A percentile compares a stretch with the other conserved stretches of the same genome.
phyloP scores from a whole-genome alignment of 352 stramenopile species.

The Phytophthora litchii region DNA sequence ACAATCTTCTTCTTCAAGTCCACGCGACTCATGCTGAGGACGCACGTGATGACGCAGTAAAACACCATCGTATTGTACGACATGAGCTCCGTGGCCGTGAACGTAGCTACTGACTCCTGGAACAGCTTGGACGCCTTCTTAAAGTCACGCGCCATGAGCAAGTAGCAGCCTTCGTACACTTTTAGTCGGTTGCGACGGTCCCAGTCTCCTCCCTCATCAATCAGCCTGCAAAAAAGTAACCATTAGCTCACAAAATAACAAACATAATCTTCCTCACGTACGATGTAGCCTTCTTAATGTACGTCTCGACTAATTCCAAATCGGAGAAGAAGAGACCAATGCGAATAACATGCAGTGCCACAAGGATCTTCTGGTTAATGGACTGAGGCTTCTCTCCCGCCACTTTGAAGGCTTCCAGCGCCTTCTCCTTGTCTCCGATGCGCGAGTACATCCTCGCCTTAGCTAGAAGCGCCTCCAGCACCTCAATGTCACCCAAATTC shows the following conservation, averaged over 20 bases:
- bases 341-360: conserved; percentile 93
- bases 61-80: conserved; percentile 98
- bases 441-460: conserved; percentile 95
- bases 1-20: conserved; percentile 98
- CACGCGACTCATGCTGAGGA: conserved; percentile 93
- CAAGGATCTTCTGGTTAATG: conserved; percentile 98
- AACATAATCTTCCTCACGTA: conserved; percentile 25
- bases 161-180: conserved; percentile 97
- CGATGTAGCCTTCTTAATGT: conserved; percentile 90
- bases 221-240: conserved; percentile 52
- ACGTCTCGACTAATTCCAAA: conserved; percentile 79
- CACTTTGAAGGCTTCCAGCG: conserved; percentile 92
- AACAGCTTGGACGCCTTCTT: conserved; percentile 94
- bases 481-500: conserved; percentile 97
- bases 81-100: conserved; percentile 98
- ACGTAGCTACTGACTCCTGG: conserved; percentile 97
- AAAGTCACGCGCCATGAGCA: conserved; percentile 94
- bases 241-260: conserved; percentile 1
- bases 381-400: conserved; percentile 94
- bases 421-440: conserved; percentile 92
- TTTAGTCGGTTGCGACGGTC: conserved; percentile 98
- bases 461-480: conserved; percentile 94
- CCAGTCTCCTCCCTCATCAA: conserved; percentile 98
- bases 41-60: conserved; percentile 96
- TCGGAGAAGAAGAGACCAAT: conserved; percentile 91